These are phyloP conservation scores for Lablab purpureus DNA, from an alignment of 306 rosid species.

Conservation along the genomic window DNA sequence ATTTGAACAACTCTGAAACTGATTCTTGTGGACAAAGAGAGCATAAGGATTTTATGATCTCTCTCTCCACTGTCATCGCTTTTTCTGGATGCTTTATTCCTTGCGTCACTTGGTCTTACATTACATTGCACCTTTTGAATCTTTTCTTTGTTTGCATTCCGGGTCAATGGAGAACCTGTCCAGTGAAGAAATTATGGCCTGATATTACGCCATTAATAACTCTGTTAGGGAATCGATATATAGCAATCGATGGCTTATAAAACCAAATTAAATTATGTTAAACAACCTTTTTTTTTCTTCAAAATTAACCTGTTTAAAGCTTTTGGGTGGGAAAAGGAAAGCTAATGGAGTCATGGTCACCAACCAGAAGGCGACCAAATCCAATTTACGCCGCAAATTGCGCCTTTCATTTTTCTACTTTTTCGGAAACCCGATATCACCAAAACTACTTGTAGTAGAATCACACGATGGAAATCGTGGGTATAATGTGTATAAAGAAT, in stretches of 20 bases:
- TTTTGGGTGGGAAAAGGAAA: neutral
- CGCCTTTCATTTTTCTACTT: slow-evolving; percentile 14
- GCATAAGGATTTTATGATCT: neutral
- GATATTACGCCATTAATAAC: slow-evolving; percentile 1
- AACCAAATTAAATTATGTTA: neutral
- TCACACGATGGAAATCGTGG: no score
- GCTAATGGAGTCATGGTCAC: neutral
- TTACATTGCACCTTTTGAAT: slow-evolving; percentile 24
- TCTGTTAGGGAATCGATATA: neutral
- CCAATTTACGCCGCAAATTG: slow-evolving; percentile 44
- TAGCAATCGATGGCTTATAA: neutral
- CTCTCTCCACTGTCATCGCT: neutral
- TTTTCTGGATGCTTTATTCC: neutral
- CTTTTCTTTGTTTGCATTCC: slow-evolving; percentile 33
- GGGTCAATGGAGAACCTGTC: slow-evolving; percentile 12
- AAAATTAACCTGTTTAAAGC: no score
- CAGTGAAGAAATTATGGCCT: neutral
- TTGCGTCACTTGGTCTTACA: slow-evolving; percentile 29
- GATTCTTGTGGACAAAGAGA: neutral
- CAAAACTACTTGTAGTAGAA: neutral
- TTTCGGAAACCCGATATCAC: neutral
- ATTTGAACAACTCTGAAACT: neutral
- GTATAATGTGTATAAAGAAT: no score
- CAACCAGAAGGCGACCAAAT: neutral
- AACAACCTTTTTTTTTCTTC: no score